Percentiles rank a stretch among this genome's conserved stretches.
Conservation (phyloP, 1,284 basidiomycete species). For the Puccinia novopanici region DNA sequence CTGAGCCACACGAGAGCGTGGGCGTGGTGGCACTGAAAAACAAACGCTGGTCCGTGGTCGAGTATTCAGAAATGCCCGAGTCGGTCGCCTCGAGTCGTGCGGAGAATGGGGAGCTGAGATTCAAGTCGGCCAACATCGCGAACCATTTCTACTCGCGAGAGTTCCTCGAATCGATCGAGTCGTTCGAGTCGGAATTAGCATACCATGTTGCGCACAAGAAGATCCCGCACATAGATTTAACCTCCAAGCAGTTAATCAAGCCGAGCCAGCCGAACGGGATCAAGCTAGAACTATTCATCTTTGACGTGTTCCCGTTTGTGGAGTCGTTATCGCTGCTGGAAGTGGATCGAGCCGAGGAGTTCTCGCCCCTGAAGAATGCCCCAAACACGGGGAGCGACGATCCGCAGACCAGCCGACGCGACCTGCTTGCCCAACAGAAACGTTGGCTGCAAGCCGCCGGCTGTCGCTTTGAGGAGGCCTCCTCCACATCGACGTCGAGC, state of each 20-base stretch:
- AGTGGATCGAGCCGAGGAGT: slow-evolving; percentile 84
- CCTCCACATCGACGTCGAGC: slow-evolving; percentile 78
- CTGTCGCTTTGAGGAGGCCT: slow-evolving; percentile 68
- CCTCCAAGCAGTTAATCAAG: slow-evolving; percentile 70
- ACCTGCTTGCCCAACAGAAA: slow-evolving; percentile 85
- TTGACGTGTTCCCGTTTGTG: slow-evolving; percentile 96
- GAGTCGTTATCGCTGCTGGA: slow-evolving; percentile 82
- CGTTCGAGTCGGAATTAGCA: slow-evolving; percentile 84
- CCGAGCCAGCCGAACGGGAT: slow-evolving; percentile 92
- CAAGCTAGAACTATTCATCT: slow-evolving; percentile 98
- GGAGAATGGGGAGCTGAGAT: slow-evolving; percentile 73
- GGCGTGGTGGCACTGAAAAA: slow-evolving; percentile 87
- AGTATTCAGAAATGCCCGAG: slow-evolving; percentile 92
- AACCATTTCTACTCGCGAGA: slow-evolving; percentile 96
- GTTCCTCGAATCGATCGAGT: slow-evolving; percentile 77
- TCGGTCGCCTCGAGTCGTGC: slow-evolving; percentile 77
- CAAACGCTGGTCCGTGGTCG: slow-evolving; percentile 84
- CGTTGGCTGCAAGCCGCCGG: slow-evolving; percentile 81
- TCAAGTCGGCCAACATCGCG: slow-evolving; percentile 94
- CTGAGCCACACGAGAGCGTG: slow-evolving; percentile 82
- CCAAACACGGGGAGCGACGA: slow-evolving; percentile 91
- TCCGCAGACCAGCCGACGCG: slow-evolving; percentile 82
- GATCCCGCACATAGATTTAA: slow-evolving; percentile 78
- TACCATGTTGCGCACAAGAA: slow-evolving; percentile 99
- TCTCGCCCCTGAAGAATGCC: slow-evolving; percentile 96